Conservation (phyloP, 2,329 filamentous ascomycete species). For the Botrytis byssoidea region DNA sequence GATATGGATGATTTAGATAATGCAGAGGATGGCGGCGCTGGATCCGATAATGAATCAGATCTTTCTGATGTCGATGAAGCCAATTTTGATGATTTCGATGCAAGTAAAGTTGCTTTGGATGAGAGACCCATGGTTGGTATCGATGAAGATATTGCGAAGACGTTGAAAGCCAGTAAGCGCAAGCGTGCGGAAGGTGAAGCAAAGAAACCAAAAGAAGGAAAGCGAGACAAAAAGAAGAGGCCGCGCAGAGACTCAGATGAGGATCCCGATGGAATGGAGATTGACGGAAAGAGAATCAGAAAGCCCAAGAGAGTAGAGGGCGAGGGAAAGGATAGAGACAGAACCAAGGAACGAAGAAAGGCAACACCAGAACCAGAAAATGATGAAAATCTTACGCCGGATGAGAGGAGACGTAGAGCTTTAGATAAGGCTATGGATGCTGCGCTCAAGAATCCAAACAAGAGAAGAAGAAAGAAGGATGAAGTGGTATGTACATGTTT, state of each 20-base stretch:
- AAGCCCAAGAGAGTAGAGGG: slow-evolving; percentile 42
- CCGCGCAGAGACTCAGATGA: slow-evolving; percentile 49
- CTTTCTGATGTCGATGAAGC: slow-evolving; percentile 69
- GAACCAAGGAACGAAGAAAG: slow-evolving; percentile 43
- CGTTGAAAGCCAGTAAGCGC: slow-evolving; percentile 62
- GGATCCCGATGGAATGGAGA: slow-evolving; percentile 49
- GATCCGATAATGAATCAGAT: slow-evolving; percentile 48
- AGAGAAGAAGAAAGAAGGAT: slow-evolving; percentile 69
- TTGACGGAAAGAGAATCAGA: slow-evolving; percentile 52
- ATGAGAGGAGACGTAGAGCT: slow-evolving; percentile 78
- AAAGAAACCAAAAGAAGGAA: slow-evolving; percentile 67
- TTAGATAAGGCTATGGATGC: slow-evolving; percentile 86
- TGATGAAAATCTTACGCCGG: slow-evolving; percentile 77
- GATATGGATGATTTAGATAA: slow-evolving; percentile 37
- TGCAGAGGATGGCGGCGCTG: slow-evolving; percentile 22
- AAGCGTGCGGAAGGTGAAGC: slow-evolving; percentile 63
- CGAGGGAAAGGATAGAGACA: slow-evolving; percentile 37
- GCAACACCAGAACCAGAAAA: slow-evolving; percentile 59
- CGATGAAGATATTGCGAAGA: slow-evolving; percentile 63
- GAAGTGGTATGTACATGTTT: slow-evolving; percentile 68
- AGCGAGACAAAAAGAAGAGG: slow-evolving; percentile 70
- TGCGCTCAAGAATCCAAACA: slow-evolving; percentile 76
- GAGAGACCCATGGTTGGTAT: slow-evolving; percentile 61
- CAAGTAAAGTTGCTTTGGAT: slow-evolving; percentile 60
- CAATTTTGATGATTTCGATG: slow-evolving; percentile 68